Evolutionary conservation across 2,329 filamentous ascomycete genomes (phyloP).

Genomic region (Arthrobotrys conoides): DNA sequence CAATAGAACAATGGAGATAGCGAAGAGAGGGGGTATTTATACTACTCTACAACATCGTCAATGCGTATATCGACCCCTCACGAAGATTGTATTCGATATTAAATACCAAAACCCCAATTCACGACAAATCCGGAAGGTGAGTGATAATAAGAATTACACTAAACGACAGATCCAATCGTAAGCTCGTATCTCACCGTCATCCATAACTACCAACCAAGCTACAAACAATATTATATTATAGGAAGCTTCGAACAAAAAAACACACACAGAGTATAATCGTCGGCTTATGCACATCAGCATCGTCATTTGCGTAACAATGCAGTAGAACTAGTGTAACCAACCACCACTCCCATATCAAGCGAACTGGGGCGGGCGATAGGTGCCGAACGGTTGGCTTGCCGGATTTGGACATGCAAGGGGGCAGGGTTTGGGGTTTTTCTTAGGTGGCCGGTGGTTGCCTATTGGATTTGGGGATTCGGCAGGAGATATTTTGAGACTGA

Average conservation of each 20-base stretch:
- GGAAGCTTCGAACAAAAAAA: too few relatives aligned
- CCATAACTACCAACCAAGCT: too few relatives aligned
- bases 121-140: too few relatives aligned
- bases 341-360: neutral
- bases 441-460: too few relatives aligned
- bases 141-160: too few relatives aligned
- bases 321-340: too few relatives aligned
- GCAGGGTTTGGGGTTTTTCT: neutral
- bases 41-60: too few relatives aligned
- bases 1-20: neutral
- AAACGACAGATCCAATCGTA: too few relatives aligned
- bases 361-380: neutral
- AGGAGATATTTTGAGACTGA: too few relatives aligned
- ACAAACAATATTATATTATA: neutral
- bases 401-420: neutral
- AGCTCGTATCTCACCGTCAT: too few relatives aligned
- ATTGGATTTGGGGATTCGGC: neutral
- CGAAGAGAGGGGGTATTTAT: neutral
- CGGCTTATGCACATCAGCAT: conserved; percentile 2
- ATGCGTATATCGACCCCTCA: neutral
- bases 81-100: neutral
- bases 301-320: conserved; percentile 24
- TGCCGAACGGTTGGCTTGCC: conserved; percentile 21
- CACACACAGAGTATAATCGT: too few relatives aligned
- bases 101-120: neutral